Base-by-base conservation (phyloP, 495 filamentous ascomycete genomes). In the Aspergillus ostianus region DNA sequence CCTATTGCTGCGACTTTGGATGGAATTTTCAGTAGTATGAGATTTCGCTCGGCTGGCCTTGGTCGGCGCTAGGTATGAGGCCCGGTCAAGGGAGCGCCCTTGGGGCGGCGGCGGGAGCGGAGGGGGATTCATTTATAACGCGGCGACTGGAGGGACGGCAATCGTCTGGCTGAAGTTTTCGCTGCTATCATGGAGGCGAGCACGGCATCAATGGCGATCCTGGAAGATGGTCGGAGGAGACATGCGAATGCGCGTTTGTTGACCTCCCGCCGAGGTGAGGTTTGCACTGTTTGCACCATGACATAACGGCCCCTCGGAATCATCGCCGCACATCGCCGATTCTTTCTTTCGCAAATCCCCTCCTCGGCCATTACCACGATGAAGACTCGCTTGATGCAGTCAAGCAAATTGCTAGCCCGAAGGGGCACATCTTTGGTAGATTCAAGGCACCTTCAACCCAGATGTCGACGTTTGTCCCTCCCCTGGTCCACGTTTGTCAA, bases 61-160 rank as follows among this genome's bases (percentile, higher is more conserved):
- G 0, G 85, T 89, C 4, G 87, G 88, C 4, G 86, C 87, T 47
- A 83, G 82, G 65, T 85, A 89, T 0, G 87, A 89, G 0, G 82
- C 80, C 5, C 81, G 81, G 30, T 61, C 53, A 12, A 64, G 62
- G 47, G 74, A 66, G 46, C 60, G 69, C 50, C 55, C 64, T 63
- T 50, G 46, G 12, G 59, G 49, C 44, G 64, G 60, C 55, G 63
- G 58, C 59, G 67, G 70, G 60, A 73, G 55, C 21, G 70, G 58
- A 49, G 56, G 26, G 26, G 64, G 66, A 72, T 64, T 64, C 55
- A 59, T 67, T 47, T 75, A 67, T 51, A 68, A 69, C 63, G 62
- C 66, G 67, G 66, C 64, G 18, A 68, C 61, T 30, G 71, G 73
- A n/a, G 73, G 72, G 20, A 69, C 72, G 7, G 80, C 80, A 57